These are phyloP conservation scores for Colletotrichum cordylinicola DNA, from an alignment of 2,329 filamentous ascomycete species.

Conservation along the genomic window DNA sequence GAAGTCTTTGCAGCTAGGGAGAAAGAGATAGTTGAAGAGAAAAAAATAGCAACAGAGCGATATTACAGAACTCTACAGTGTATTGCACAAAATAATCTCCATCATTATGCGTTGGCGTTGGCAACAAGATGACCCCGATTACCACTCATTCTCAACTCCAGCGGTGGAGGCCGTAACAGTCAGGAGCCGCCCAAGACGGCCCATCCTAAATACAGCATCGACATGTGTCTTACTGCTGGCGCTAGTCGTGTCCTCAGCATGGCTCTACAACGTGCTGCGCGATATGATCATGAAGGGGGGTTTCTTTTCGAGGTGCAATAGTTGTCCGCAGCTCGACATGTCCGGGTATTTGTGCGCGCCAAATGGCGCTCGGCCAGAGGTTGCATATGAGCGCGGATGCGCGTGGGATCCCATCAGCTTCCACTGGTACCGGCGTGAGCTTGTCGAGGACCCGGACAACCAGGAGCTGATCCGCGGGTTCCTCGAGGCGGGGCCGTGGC, in stretches of 20 bases:
- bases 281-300: not conserved
- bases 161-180: not conserved
- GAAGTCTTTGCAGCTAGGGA: not conserved
- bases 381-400: not conserved
- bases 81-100: accelerated
- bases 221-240: not conserved
- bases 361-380: not conserved
- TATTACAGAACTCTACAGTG: not conserved
- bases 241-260: not conserved
- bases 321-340: not conserved
- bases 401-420: not conserved
- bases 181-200: not conserved
- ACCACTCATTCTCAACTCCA: not conserved
- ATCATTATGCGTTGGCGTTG: not conserved
- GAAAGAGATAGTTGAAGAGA: not conserved
- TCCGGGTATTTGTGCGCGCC: not conserved
- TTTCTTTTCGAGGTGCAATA: not conserved
- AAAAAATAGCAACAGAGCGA: not conserved
- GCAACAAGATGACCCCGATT: not conserved
- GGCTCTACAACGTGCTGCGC: not conserved
- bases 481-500: not conserved
- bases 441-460: not conserved
- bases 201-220: not conserved
- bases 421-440: not conserved
- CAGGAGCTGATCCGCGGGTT: not conserved